Percentiles rank a stretch among this genome's conserved stretches.
Evolutionary conservation across 2,329 filamentous ascomycete species (phyloP).

Genomic region (Aspergillus ochraceus): DNA sequence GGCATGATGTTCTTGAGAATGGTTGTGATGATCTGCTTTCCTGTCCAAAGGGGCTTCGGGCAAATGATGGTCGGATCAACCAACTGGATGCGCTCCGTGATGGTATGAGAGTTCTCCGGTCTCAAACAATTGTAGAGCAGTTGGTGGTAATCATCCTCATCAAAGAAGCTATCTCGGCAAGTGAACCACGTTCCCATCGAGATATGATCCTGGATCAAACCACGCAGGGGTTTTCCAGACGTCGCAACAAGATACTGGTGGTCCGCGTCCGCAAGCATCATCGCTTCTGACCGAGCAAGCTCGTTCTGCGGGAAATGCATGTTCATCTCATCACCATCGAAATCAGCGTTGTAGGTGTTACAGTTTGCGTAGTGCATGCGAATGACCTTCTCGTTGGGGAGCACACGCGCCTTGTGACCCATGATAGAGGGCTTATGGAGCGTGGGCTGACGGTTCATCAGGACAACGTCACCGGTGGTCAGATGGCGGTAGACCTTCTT

Average conservation of each 20-base stretch:
- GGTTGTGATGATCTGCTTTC: slow-evolving; percentile 92
- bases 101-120: slow-evolving; percentile 86
- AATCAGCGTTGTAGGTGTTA: slow-evolving; percentile 99
- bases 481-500: slow-evolving; percentile 98
- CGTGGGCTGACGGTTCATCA: slow-evolving; percentile 98
- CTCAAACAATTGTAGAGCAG: slow-evolving; percentile 87
- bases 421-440: slow-evolving; percentile 99
- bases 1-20: slow-evolving; percentile 91
- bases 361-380: slow-evolving; percentile 99
- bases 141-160: slow-evolving; percentile 84
- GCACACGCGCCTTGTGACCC: slow-evolving; percentile 88
- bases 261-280: slow-evolving; percentile 92
- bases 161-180: slow-evolving; percentile 88
- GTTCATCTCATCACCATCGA: slow-evolving; percentile 99
- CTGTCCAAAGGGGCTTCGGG: slow-evolving; percentile 82
- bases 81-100: slow-evolving; percentile 76
- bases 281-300: slow-evolving; percentile 85
- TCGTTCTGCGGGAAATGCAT: slow-evolving; percentile 99
- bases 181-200: slow-evolving; percentile 91
- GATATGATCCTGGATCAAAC: slow-evolving; percentile 97
- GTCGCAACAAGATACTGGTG: slow-evolving; percentile 96
- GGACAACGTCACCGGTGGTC: slow-evolving; percentile 91
- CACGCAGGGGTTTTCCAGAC: slow-evolving; percentile 87
- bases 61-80: slow-evolving; percentile 80
- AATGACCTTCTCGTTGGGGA: slow-evolving; percentile 94